phyloP scores from a whole-genome alignment of 2,329 filamentous ascomycete species.

The Trichoderma sp. region DNA sequence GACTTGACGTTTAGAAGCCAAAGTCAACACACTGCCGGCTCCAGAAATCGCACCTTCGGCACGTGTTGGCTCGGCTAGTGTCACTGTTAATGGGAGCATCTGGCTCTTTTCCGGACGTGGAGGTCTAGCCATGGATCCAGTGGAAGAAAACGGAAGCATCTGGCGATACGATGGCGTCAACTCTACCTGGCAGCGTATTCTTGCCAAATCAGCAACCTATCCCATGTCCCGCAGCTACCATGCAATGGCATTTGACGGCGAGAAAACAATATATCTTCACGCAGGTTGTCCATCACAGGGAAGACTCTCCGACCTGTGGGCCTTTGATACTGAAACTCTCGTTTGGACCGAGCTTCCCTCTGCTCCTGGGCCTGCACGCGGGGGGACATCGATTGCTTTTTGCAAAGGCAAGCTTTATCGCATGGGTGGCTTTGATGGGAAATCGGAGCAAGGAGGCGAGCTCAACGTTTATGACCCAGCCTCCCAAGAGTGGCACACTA shows the following conservation, averaged over 20 bases:
- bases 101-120: background rate
- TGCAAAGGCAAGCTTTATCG: background rate
- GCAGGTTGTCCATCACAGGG: background rate
- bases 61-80: background rate
- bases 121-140: background rate
- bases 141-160: background rate
- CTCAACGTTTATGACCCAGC: background rate
- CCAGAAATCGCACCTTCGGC: background rate
- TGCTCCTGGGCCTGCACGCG: background rate
- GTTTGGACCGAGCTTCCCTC: background rate
- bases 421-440: background rate
- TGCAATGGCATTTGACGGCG: background rate
- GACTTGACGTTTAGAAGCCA: background rate
- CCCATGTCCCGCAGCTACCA: background rate
- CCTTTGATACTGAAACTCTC: background rate
- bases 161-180: background rate
- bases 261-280: background rate
- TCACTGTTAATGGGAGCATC: background rate
- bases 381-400: background rate
- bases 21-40: background rate
- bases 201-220: background rate
- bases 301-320: background rate
- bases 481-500: background rate
- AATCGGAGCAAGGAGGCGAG: background rate
- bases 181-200: background rate